Base-by-base conservation (phyloP, 352 stramenopile genomes). In the Pythium rhizo-oryzae region DNA sequence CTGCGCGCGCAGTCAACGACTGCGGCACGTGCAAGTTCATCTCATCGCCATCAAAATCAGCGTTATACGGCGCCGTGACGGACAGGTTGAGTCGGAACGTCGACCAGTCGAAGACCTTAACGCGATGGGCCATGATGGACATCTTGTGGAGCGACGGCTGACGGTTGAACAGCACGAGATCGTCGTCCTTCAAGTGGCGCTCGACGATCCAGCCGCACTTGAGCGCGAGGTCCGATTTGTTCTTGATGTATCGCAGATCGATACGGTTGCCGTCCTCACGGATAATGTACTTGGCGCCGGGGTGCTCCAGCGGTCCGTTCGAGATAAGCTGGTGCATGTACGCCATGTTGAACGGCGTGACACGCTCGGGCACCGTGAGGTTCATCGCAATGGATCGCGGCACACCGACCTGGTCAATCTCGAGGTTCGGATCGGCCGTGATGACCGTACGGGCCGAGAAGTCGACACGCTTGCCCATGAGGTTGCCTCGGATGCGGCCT, bases 391-490 rank as follows among this genome's bases (percentile, higher is more conserved):
- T 98, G 37, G 91, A 99, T 2, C 93, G 86, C 21, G 98, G 98
- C 13, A 99, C 97, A 63, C 98, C 98, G 41, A 99, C 91, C 86
- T 99, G 95, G 72, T 99, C 96, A 80, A 99, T 99, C 65, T 96
- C 94, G 51, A 99, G 82, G 81, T 99, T 99, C 8, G 98, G 98
- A 83, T 99, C 98, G 30, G 97, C 98, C 2, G 98, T 99, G 79
- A 99, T 99, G 63, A 99, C 98, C 7, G 98, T 99, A 84, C 98
- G 94, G 21, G 96, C 97, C 11, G 93, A 99, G 79, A 99, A 99
- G 75, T 99, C 98, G 8, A 99, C 98, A 81, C 98, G 97, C 79
- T 99, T 99, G 59, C 98, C 98, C 98, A 99, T 99, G 37, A 99
- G 78, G 73, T 99, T 99, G 65, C 97, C 97, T 75, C 98, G 95